These are phyloP conservation scores for Neurospora terricola DNA, from an alignment of 495 filamentous ascomycete genomes.

Conservation along the genomic window DNA sequence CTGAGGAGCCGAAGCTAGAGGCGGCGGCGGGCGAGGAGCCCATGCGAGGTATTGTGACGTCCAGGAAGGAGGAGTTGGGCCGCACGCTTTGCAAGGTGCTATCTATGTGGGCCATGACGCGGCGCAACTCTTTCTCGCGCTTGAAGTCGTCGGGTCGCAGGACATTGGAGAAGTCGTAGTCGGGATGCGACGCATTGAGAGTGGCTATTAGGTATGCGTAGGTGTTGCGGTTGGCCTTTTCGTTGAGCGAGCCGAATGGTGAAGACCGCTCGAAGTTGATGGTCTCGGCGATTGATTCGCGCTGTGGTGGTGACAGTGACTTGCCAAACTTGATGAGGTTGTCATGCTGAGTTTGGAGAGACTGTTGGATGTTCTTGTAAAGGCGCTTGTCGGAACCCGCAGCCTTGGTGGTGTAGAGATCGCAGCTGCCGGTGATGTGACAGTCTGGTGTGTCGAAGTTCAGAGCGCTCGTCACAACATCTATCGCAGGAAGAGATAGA, in stretches of 20 bases:
- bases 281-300: conserved; percentile 41
- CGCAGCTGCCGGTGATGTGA: conserved; percentile 81
- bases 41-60: conserved; percentile 10
- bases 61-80: conserved; percentile 33
- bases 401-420: conserved; percentile 94
- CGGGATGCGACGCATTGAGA: conserved; percentile 91
- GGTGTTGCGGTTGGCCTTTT: conserved; percentile 76
- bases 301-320: conserved; percentile 68
- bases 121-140: conserved; percentile 60
- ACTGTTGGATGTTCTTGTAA: conserved; percentile 87
- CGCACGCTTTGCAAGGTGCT: conserved; percentile 75
- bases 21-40: conserved; percentile 19
- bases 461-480: conserved; percentile 77
- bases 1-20: conserved; percentile 14
- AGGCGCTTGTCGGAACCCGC: conserved; percentile 90
- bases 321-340: conserved; percentile 72
- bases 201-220: conserved; percentile 96
- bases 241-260: conserved; percentile 81
- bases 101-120: conserved; percentile 77
- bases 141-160: conserved; percentile 81
- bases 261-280: conserved; percentile 74
- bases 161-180: conserved; percentile 94
- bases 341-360: conserved; percentile 81
- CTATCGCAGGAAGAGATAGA: conserved; percentile 79
- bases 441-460: conserved; percentile 91